phyloP scores from a whole-genome alignment of 1,284 basidiomycete species.

The Coniferiporia weirii region DNA sequence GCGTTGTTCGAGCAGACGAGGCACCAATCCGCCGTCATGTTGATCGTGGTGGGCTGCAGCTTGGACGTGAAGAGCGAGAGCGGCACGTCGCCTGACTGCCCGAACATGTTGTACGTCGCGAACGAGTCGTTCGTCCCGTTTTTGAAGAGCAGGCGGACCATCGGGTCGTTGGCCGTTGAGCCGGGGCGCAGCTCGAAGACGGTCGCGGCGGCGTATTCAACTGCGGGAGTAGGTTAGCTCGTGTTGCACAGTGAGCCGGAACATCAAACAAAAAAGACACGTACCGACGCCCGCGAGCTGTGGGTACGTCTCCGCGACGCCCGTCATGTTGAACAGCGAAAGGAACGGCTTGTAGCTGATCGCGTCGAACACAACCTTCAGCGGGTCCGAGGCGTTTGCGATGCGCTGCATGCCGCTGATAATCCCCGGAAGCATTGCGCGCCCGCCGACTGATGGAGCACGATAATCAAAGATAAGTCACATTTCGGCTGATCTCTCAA shows the following conservation, averaged over 20 bases:
- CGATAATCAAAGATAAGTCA: slow-evolving; percentile 25
- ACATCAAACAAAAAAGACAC: too few relatives aligned
- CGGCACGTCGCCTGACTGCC: slow-evolving; percentile 41
- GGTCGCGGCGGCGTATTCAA: slow-evolving; percentile 42
- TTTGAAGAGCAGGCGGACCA: slow-evolving; percentile 58
- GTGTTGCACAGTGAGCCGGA: background rate
- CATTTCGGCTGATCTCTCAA: slow-evolving; percentile 10
- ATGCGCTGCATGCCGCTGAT: slow-evolving; percentile 38
- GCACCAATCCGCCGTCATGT: slow-evolving; percentile 57
- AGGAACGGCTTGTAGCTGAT: slow-evolving; percentile 53
- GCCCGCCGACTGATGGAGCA: slow-evolving; percentile 36
- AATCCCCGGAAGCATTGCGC: slow-evolving; percentile 41
- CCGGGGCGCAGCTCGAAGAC: slow-evolving; percentile 37
- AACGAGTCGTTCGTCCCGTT: slow-evolving; percentile 38
- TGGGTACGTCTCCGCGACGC: slow-evolving; percentile 28
- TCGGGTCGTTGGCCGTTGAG: slow-evolving; percentile 26
- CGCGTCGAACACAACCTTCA: slow-evolving; percentile 40
- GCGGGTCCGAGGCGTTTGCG: slow-evolving; percentile 36
- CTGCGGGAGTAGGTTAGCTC: slow-evolving; percentile 19
- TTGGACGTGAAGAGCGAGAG: slow-evolving; percentile 47
- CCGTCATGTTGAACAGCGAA: slow-evolving; percentile 48
- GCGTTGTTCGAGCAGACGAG: slow-evolving; percentile 47
- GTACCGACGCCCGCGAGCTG: slow-evolving; percentile 33
- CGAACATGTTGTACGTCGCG: slow-evolving; percentile 27
- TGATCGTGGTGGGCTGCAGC: slow-evolving; percentile 42